Evolutionary conservation across 768 basidiomycete genomes (phyloP).

Genomic region (Russula earlei): DNA sequence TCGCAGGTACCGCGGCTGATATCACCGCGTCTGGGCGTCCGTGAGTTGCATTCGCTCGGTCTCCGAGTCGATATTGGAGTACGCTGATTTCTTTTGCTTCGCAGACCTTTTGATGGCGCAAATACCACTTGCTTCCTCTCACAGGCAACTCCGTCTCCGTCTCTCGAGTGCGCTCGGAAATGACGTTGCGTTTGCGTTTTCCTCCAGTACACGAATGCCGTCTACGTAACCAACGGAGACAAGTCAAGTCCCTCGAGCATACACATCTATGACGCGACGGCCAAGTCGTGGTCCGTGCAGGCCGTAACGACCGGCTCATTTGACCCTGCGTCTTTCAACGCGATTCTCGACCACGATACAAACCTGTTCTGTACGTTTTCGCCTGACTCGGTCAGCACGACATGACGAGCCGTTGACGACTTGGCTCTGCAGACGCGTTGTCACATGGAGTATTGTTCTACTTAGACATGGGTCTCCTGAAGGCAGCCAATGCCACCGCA

Average conservation of each 20-base stretch:
- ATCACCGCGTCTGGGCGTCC: constrained; percentile 71
- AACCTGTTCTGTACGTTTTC: constrained; percentile 68
- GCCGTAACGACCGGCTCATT: constrained; percentile 42
- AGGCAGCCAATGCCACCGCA: constrained; percentile 45
- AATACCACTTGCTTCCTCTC: constrained; percentile 68
- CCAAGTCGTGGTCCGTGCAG: constrained; percentile 75
- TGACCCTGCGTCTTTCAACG: constrained; percentile 52
- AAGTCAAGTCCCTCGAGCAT: constrained; percentile 54
- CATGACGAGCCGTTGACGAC: neutral
- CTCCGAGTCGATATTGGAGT: neutral
- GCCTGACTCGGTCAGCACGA: neutral
- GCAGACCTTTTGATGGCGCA: constrained; percentile 53
- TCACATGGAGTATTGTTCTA: constrained; percentile 55
- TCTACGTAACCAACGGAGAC: constrained; percentile 80
- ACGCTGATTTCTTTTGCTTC: neutral
- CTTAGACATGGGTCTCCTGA: constrained; percentile 61
- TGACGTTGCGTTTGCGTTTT: neutral
- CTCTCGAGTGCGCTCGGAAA: neutral
- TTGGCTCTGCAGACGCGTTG: constrained; percentile 45
- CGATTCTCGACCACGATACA: constrained; percentile 90
- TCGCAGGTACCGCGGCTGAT: constrained; percentile 45
- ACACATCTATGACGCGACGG: constrained; percentile 72
- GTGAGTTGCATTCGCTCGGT: constrained; percentile 35
- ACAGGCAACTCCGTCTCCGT: constrained; percentile 33
- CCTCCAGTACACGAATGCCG: constrained; percentile 68